Evolutionary conservation across 2,329 filamentous ascomycete genomes (phyloP).

Genomic region (Aureobasidium uvarum): DNA sequence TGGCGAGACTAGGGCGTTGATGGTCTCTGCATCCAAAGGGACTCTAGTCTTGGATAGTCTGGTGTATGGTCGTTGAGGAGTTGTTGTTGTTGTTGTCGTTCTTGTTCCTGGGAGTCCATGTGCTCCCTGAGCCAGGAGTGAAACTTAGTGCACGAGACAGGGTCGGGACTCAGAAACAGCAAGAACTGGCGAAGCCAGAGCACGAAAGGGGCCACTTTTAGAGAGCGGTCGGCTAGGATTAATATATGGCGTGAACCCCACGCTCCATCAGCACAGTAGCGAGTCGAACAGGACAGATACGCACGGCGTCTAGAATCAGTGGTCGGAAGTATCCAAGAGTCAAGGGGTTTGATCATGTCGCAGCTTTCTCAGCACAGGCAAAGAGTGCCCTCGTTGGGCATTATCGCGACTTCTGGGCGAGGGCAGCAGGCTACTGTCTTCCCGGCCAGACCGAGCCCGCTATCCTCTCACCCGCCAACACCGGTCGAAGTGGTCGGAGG

Average conservation of each 20-base stretch:
- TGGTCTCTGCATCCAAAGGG: slow-evolving; percentile 6
- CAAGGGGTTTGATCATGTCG: slow-evolving; percentile 15
- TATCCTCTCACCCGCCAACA: slow-evolving; percentile 23
- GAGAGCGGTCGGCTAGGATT: not conserved
- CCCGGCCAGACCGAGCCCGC: slow-evolving; percentile 15
- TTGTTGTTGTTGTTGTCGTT: not conserved
- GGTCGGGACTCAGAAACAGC: not conserved
- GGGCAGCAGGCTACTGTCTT: not conserved
- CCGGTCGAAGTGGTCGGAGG: not conserved
- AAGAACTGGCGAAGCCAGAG: slow-evolving; percentile 18
- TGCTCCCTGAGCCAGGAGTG: not conserved
- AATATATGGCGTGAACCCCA: slow-evolving; percentile 15
- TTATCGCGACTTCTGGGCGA: not conserved
- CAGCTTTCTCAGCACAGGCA: slow-evolving; percentile 20
- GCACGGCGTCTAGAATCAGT: not conserved
- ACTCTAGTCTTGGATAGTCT: not conserved
- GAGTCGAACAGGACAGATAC: slow-evolving; percentile 11
- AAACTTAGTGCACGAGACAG: not conserved
- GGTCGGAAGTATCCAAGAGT: not conserved
- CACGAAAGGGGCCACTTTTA: slow-evolving; percentile 22
- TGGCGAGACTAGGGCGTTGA: slow-evolving; percentile 5
- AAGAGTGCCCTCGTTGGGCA: slow-evolving; percentile 3
- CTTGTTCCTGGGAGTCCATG: not conserved
- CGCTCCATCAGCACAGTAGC: slow-evolving; percentile 16
- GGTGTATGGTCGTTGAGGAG: not conserved